These are phyloP conservation scores for Diaporthe ampelina DNA, from an alignment of 2,329 filamentous ascomycete species.

Conservation along the genomic window DNA sequence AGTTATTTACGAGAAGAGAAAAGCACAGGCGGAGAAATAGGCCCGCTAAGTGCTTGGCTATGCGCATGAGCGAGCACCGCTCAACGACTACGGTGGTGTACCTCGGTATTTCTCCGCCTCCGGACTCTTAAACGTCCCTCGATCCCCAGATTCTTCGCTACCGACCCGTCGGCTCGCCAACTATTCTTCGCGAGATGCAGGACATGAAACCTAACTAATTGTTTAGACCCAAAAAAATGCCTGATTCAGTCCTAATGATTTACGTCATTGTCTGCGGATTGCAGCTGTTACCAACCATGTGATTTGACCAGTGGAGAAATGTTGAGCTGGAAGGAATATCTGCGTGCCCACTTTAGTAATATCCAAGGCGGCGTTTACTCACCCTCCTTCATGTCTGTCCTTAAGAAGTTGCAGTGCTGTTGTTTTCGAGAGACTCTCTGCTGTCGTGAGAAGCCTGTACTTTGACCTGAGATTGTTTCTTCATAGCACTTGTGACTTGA, in stretches of 20 bases:
- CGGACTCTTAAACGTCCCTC: background rate
- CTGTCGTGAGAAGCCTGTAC: background rate
- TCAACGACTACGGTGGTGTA: background rate
- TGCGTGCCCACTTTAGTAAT: background rate
- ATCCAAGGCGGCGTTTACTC: background rate
- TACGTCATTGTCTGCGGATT: slow-evolving; percentile 25
- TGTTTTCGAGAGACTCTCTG: too few relatives aligned
- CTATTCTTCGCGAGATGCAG: background rate
- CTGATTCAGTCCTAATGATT: background rate
- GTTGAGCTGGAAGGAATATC: background rate
- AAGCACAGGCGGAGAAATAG: slow-evolving; percentile 8
- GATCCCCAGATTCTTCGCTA: background rate
- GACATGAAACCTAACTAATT: background rate
- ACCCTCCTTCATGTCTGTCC: background rate
- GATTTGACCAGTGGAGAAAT: slow-evolving; percentile 5
- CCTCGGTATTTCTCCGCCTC: slow-evolving; percentile 27
- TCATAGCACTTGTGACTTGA: background rate
- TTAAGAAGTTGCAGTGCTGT: background rate
- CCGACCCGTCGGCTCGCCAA: slow-evolving; percentile 4
- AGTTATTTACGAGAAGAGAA: background rate
- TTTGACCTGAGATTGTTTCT: background rate
- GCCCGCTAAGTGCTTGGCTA: slow-evolving; percentile 15
- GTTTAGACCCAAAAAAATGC: background rate
- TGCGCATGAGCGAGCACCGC: background rate
- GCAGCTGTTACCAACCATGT: slow-evolving; percentile 10